Base-by-base conservation (phyloP, 192 early-diverging fungal genomes). In the Coemansia sp. region DNA sequence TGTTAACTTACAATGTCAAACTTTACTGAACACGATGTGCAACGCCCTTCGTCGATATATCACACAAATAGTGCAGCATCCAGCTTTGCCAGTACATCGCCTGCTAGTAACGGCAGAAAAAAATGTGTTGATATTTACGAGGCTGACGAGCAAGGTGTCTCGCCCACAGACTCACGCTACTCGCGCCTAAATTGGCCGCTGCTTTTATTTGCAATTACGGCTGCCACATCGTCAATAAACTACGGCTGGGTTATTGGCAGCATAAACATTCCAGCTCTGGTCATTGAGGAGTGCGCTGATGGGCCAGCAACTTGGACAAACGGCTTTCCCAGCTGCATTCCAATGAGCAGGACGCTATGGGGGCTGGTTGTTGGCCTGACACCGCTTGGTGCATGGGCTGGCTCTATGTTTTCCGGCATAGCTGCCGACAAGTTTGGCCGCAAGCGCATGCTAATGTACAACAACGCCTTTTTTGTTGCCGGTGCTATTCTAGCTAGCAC, bases 381-480 rank as follows among this genome's bases (percentile, higher is more conserved):
- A 11, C 85, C 83, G 4, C 77, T 91, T 12, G 94, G 94, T 36
- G 94, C 87, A 1, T 81, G 94, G 47, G 49, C 89, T 2, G 94
- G 93, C 21, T 89, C 92, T 1, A 65, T 91, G 55, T 81, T 90
- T 37, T 87, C 89, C 1, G 80, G 88, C 23, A 23, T 71, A 14
- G 82, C 84, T 20, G 86, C 84, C 28, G 88, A 92, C 59, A 59
- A 82, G 6, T 84, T 81, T 68, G 94, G 94, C 4, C 85, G 94
- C 49, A 78, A 88, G 44, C 61, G 69, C 19, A 84, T 86, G 17
- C 73, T 93, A 5, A 71, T 96, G 51, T 49, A 68, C 62, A 91
- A 88, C 65, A 93, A 88, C 72, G 68, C 75, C 4, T 81, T 89
- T 22, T 85, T 90, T 40, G 60, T 85, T 0, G 19, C 86, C 19